Percentiles rank a stretch among this genome's conserved stretches.
Conservation (phyloP, 768 basidiomycete species). For the Rhizopogon salebrosus region DNA sequence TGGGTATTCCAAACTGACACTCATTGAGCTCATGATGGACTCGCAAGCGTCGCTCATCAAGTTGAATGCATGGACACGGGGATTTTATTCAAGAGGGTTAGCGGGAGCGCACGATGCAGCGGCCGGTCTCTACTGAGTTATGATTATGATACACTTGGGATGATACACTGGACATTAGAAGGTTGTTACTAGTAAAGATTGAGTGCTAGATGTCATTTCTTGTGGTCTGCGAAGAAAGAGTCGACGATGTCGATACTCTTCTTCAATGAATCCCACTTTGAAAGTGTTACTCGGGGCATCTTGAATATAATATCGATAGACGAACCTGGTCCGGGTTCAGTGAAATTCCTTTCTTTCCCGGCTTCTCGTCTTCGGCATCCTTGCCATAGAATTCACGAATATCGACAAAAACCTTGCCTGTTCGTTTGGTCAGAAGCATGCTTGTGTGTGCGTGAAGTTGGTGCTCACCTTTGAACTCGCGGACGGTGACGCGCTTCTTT, state of each 20-base stretch:
- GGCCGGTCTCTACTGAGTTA: slow-evolving; percentile 48
- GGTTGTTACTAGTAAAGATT: not conserved
- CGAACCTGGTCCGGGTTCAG: slow-evolving; percentile 60
- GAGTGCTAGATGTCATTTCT: slow-evolving; percentile 13
- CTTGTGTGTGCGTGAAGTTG: not conserved
- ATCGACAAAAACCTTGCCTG: slow-evolving; percentile 55
- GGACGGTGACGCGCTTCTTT: slow-evolving; percentile 61
- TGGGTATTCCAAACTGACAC: slow-evolving; percentile 42
- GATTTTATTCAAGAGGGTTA: slow-evolving; percentile 53
- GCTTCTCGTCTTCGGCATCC: slow-evolving; percentile 55
- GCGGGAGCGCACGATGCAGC: slow-evolving; percentile 67
- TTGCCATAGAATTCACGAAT: slow-evolving; percentile 70
- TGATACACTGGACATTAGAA: not conserved
- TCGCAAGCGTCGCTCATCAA: slow-evolving; percentile 50
- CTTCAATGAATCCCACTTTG: slow-evolving; percentile 57
- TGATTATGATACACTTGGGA: slow-evolving; percentile 9
- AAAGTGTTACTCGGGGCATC: not conserved
- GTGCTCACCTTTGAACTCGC: slow-evolving; percentile 38
- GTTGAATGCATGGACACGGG: slow-evolving; percentile 58
- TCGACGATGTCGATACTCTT: slow-evolving; percentile 42
- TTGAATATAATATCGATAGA: not conserved
- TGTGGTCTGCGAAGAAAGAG: slow-evolving; percentile 34
- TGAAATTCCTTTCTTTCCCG: slow-evolving; percentile 79
- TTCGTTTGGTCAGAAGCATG: slow-evolving; percentile 22
- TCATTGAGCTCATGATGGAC: slow-evolving; percentile 64